Evolutionary conservation across 108 stramenopile genomes (phyloP).

Genomic region (Parietichytrium sp.): DNA sequence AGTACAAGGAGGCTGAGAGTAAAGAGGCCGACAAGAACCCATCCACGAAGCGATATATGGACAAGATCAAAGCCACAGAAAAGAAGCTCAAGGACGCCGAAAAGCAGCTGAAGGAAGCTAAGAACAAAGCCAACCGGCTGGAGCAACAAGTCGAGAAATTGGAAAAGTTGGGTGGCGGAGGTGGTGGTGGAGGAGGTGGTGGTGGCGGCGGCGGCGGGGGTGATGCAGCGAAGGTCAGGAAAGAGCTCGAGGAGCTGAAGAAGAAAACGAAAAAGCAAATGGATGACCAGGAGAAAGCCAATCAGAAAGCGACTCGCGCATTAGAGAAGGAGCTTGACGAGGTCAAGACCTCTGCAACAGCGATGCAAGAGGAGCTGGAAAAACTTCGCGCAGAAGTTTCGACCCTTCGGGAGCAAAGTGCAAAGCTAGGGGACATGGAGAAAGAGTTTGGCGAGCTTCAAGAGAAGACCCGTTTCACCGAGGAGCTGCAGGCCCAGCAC

Average conservation of each 20-base stretch:
- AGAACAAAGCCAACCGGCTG: neutral
- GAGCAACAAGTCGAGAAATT: slow-evolving; percentile 31
- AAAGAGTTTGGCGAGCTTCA: slow-evolving; percentile 54
- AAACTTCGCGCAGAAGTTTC: neutral
- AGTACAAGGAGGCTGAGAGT: neutral
- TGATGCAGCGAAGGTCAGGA: slow-evolving; percentile 39
- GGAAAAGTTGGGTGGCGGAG: slow-evolving; percentile 13
- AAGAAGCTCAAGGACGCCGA: slow-evolving; percentile 33
- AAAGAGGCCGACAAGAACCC: neutral
- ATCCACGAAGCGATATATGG: slow-evolving; percentile 17
- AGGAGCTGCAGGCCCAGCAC: slow-evolving; percentile 42
- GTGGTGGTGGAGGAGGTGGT: neutral
- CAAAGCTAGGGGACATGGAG: slow-evolving; percentile 40
- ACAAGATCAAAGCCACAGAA: slow-evolving; percentile 30
- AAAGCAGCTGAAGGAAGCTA: neutral
- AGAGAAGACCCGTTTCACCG: slow-evolving; percentile 24
- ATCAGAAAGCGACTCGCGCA: neutral
- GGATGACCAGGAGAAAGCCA: slow-evolving; percentile 21
- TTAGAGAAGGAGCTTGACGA: neutral
- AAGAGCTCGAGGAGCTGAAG: slow-evolving; percentile 44
- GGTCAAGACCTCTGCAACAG: neutral
- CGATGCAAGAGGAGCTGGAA: neutral
- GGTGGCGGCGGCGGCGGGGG: neutral
- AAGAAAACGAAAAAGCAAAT: slow-evolving; percentile 47
- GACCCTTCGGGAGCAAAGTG: neutral